Percentiles rank a stretch among this genome's conserved stretches.
Evolutionary conservation across 345 rosid species (phyloP).

Genomic region (Salix suchowensis): DNA sequence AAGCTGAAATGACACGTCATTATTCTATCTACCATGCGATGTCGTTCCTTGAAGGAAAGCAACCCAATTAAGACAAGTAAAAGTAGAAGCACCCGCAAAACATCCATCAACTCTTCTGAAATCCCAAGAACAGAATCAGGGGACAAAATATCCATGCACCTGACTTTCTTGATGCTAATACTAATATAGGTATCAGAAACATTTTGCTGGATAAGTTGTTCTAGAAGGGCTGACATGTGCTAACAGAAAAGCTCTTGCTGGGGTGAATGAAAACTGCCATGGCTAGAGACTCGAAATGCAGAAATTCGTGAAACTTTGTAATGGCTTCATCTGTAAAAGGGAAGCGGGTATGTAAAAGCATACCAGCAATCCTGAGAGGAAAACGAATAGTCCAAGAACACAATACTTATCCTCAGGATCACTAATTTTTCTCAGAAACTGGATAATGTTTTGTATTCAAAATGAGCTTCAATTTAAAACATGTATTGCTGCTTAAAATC

Average conservation of each 20-base stretch:
- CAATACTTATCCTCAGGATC: background rate
- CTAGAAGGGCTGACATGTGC: background rate
- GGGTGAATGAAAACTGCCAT: constrained; percentile 7
- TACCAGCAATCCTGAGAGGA: constrained; percentile 65
- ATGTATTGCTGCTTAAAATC: background rate
- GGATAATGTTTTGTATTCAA: too few species aligned
- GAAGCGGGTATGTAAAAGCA: constrained; percentile 85
- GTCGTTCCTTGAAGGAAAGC: too few species aligned
- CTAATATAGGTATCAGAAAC: background rate
- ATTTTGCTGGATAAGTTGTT: background rate
- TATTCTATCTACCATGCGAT: background rate
- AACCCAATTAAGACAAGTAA: background rate
- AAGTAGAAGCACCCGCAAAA: background rate
- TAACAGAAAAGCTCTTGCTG: background rate
- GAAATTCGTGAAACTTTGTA: constrained; percentile 38
- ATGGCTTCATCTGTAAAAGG: constrained; percentile 54
- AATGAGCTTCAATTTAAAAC: background rate
- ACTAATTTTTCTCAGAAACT: too few species aligned
- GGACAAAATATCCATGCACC: background rate
- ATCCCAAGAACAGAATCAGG: background rate
- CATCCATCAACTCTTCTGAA: background rate
- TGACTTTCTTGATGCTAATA: background rate
- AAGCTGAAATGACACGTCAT: background rate
- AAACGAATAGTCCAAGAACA: constrained; percentile 60
- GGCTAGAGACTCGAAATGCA: constrained; percentile 35